Conservation (phyloP, 345 rosid species). For the sweet orange (Citrus sinensis) region DVS_A1.0 CM039169.1:1259001-1259500, state of each 20-base stretch:
- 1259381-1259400: conserved; percentile 82
- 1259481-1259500: not conserved
- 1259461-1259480: not conserved
- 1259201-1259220: not conserved
- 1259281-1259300: conserved; percentile 87
- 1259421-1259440: not conserved
- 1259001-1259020: not conserved
- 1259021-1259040: not conserved
- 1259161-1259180: not conserved
- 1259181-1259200: not conserved
- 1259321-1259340: conserved; percentile 88
- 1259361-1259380: conserved; percentile 84
- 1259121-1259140: not conserved
- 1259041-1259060: not conserved
- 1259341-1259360: conserved; percentile 73
- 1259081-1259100: not conserved
- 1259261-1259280: conserved; percentile 80
- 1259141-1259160: not conserved
- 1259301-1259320: conserved; percentile 82
- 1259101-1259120: not conserved
- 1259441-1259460: not conserved
- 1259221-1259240: conserved; percentile 33
- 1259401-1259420: not conserved
- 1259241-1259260: conserved; percentile 80
- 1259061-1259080: not conserved